These are phyloP conservation scores for Begonia peltatifolia DNA, from an alignment of 306 rosid species.

Conservation along the genomic window DNA sequence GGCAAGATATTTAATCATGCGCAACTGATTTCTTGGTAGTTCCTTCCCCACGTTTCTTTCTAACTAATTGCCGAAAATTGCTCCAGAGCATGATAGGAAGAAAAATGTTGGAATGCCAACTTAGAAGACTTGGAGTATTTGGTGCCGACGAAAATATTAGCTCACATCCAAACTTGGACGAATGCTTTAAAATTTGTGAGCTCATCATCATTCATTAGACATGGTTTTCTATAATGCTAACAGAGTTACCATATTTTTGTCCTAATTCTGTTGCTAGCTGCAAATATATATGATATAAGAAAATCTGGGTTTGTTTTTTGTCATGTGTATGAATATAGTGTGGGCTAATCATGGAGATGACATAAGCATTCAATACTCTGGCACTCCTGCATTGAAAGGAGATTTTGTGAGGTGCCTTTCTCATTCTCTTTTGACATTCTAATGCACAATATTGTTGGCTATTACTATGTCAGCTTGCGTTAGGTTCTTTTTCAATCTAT, in stretches of 20 bases:
- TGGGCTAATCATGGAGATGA: conserved; percentile 99
- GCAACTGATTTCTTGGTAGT: not conserved
- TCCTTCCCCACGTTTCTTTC: conserved; percentile 1
- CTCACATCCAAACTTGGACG: conserved; percentile 84
- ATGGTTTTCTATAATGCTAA: conserved; percentile 3
- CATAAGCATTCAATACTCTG: conserved; percentile 80
- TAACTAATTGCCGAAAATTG: conserved; percentile 12
- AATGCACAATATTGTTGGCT: too few species aligned
- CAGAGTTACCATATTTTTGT: too few species aligned
- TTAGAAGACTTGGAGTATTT: conserved; percentile 84
- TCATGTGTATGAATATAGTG: conserved; percentile 25
- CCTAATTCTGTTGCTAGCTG: not conserved
- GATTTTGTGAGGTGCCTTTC: conserved; percentile 72
- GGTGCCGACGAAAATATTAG: conserved; percentile 91
- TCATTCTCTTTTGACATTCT: too few species aligned
- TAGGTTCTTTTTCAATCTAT: too few species aligned
- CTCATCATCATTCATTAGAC: conserved; percentile 9
- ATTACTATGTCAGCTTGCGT: too few species aligned
- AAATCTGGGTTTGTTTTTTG: not conserved
- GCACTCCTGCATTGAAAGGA: conserved; percentile 93
- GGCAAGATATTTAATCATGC: too few species aligned
- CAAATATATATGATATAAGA: too few species aligned
- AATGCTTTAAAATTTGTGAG: conserved; percentile 70
- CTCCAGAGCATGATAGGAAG: conserved; percentile 93
- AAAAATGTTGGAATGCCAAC: conserved; percentile 81